A percentile compares a stretch with the other conserved stretches of the same genome.
phyloP scores from a whole-genome alignment of 148 eudicot species.

The Spergularia marina region DNA sequence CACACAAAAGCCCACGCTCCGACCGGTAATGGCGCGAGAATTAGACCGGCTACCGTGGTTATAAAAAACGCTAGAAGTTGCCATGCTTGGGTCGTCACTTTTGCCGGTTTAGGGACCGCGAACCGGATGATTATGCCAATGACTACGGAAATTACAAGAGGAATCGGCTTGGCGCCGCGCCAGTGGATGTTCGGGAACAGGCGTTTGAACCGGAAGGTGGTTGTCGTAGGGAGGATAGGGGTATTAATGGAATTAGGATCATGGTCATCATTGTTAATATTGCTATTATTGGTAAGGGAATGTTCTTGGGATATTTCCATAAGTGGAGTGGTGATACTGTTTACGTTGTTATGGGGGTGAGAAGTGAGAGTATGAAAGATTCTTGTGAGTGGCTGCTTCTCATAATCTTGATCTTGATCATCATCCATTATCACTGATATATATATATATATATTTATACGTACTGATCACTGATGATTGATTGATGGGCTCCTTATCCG shows the following conservation, averaged over 20 bases:
- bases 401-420: conserved; percentile 14
- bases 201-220: conserved; percentile 13
- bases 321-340: not conserved
- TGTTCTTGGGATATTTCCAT: conserved; percentile 25
- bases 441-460: too few relatives aligned
- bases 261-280: not conserved
- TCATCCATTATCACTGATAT: too few relatives aligned
- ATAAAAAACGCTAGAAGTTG: conserved; percentile 64
- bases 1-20: conserved; percentile 85
- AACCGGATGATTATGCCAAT: conserved; percentile 55
- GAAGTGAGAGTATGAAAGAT: not conserved
- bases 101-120: conserved; percentile 57
- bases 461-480: too few relatives aligned
- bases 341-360: not conserved
- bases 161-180: conserved; percentile 54
- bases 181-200: conserved; percentile 13
- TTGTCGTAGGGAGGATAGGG: conserved; percentile 18
- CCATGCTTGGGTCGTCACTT: conserved; percentile 63
- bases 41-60: conserved; percentile 65
- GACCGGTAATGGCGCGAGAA: conserved; percentile 61
- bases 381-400: not conserved
- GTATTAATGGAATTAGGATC: not conserved
- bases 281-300: not conserved
- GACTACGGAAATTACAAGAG: conserved; percentile 40
- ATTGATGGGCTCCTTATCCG: too few relatives aligned